Conservation (phyloP, 2,329 filamentous ascomycete species). For the Nakataea oryzae region DNA sequence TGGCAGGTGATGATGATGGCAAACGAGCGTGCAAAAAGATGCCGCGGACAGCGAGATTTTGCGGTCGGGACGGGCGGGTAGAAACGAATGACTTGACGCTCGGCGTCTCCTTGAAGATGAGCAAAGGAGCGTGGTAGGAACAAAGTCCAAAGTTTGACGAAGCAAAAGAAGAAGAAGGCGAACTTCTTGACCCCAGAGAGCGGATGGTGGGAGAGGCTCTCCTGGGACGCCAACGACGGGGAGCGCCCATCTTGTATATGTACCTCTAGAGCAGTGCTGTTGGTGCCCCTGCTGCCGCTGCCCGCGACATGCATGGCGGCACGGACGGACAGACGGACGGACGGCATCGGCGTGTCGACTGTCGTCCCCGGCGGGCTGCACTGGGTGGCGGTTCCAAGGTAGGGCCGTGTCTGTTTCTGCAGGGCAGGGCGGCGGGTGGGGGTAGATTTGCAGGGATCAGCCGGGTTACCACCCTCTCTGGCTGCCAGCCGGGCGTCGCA, state of each 20-base stretch:
- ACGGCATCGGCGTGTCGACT: not conserved
- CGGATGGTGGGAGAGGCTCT: not conserved
- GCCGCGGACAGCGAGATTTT: too few relatives aligned
- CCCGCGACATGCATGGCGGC: too few relatives aligned
- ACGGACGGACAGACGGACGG: too few relatives aligned
- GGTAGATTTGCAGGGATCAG: not conserved
- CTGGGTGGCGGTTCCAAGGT: not conserved
- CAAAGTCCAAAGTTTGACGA: not conserved
- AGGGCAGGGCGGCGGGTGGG: not conserved
- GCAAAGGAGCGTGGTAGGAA: not conserved
- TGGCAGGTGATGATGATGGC: not conserved
- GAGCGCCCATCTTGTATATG: not conserved
- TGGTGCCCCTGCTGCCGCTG: too few relatives aligned
- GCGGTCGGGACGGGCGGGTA: not conserved
- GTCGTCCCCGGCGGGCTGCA: too few relatives aligned
- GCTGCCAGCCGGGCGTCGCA: not conserved
- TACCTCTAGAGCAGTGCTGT: not conserved
- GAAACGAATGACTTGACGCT: not conserved
- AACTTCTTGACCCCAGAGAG: not conserved
- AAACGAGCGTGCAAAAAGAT: not conserved
- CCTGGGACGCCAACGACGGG: not conserved
- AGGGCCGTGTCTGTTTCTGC: not conserved
- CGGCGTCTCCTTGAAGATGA: not conserved
- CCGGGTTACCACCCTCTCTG: not conserved
- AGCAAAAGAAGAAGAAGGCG: not conserved